Conservation (phyloP, 1,139 yeast species). For the Hansenula sp. region DNA sequence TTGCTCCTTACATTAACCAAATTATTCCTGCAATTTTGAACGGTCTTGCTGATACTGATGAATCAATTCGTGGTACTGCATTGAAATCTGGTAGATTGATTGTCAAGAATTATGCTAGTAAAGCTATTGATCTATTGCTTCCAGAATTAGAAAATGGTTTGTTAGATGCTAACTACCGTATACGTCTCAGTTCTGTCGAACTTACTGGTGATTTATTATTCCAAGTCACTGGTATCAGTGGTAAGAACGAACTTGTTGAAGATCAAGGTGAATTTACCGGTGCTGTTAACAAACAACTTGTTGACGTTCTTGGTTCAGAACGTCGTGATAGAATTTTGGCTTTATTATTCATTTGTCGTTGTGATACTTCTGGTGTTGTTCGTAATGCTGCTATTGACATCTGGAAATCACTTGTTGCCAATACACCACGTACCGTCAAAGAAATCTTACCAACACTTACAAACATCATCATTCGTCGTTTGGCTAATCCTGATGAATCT, state of each 20-base stretch:
- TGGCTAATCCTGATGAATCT: slow-evolving; percentile 75
- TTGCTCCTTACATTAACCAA: slow-evolving; percentile 80
- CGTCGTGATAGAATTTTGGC: slow-evolving; percentile 87
- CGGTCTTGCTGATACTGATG: slow-evolving; percentile 89
- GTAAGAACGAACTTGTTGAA: slow-evolving; percentile 55
- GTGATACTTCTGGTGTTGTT: slow-evolving; percentile 84
- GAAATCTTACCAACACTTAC: slow-evolving; percentile 87
- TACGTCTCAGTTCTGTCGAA: slow-evolving; percentile 90
- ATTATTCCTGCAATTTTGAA: slow-evolving; percentile 87
- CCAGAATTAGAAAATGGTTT: slow-evolving; percentile 94
- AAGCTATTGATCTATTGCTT: slow-evolving; percentile 86
- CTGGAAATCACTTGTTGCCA: slow-evolving; percentile 95
- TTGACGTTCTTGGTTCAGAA: slow-evolving; percentile 78
- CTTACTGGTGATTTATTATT: slow-evolving; percentile 94
- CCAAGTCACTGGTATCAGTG: slow-evolving; percentile 88
- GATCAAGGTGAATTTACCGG: slow-evolving; percentile 54
- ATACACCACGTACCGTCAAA: slow-evolving; percentile 94
- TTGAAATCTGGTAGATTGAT: slow-evolving; percentile 90
- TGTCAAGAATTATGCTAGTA: slow-evolving; percentile 86
- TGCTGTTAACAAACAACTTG: slow-evolving; percentile 62
- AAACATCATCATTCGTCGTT: slow-evolving; percentile 69
- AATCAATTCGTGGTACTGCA: slow-evolving; percentile 83
- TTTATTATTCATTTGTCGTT: slow-evolving; percentile 84
- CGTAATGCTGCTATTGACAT: slow-evolving; percentile 91
- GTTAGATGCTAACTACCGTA: slow-evolving; percentile 78